Base-by-base conservation (phyloP, 2,329 filamentous ascomycete species). In the Pseudocercospora fuligena region DNA sequence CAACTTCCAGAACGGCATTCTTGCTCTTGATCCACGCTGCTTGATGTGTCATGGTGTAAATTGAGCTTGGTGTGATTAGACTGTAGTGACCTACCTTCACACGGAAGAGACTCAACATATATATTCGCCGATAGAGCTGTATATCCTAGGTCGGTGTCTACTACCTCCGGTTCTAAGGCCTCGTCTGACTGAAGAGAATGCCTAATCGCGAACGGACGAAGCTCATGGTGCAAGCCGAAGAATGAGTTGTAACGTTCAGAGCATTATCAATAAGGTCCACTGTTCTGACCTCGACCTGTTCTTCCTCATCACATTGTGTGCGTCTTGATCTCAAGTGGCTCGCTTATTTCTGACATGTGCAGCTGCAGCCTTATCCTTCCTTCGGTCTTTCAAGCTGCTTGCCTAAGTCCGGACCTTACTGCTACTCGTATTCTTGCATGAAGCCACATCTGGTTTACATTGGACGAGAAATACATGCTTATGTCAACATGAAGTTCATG, bases 41-140 rank as follows among this genome's bases (percentile, higher is more conserved):
- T 57, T 57, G 53, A 27, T 57, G 53, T 57, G 53, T 57, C 53
- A 57, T 57, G 19, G n/a, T 57, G 53, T 11, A 47, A 21, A 47
- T 47, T 12, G 43, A 47, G 8, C 31, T 33, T 33, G 11, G 12
- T 33, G 31, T 12, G 31, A 33, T 12, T 33, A 12, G 11, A 33
- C 8, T 33, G 31, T 12, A 14, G 9, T 33, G 31, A 33, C 31
- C 11, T 12, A 33, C 31, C 31, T 33, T 33, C 31, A 11, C 31
- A 33, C 31, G 12, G 11, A 11, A 33, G 2, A 12, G 1, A 12
- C 31, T 1, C 31, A 33, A 33, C 11, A 33, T 33, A 33, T 33
- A 12, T 33, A 12, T 11, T 2, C 31, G 31, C 31, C 11, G 31
- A 33, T 8, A 33, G 31, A 14, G 11, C 31, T 2, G 31, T 33